Conservation (phyloP, 2,329 filamentous ascomycete species). For the Bipolaris zeicola region DNA sequence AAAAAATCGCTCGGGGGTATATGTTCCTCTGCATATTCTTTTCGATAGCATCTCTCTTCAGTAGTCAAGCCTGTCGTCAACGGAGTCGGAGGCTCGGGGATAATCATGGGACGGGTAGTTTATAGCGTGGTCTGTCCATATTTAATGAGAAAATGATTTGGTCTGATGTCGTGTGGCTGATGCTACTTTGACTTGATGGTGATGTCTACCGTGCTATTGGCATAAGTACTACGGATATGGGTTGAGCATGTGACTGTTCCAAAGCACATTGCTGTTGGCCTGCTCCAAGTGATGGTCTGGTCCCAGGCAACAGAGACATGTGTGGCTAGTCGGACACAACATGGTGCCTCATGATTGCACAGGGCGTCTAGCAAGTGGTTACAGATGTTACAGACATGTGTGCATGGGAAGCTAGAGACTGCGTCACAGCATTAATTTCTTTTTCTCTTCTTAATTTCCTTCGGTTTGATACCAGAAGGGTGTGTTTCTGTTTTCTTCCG, state of each 20-base stretch:
- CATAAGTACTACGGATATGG: background rate
- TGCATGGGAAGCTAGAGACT: too few relatives aligned
- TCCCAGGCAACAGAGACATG: too few relatives aligned
- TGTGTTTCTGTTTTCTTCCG: background rate
- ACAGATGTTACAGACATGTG: too few relatives aligned
- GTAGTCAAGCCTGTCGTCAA: constrained; percentile 12
- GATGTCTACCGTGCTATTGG: background rate
- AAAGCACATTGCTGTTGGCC: too few relatives aligned
- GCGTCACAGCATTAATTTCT: background rate
- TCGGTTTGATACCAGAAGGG: too few relatives aligned
- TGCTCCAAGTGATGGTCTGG: too few relatives aligned
- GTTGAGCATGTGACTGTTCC: too few relatives aligned
- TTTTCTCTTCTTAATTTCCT: background rate
- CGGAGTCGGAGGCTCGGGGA: constrained; percentile 20
- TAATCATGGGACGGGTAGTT: constrained; percentile 8
- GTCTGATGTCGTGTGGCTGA: background rate
- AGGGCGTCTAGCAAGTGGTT: too few relatives aligned
- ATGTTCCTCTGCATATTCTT: constrained; percentile 10
- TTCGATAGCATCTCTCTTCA: constrained; percentile 6
- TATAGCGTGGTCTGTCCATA: constrained; percentile 9
- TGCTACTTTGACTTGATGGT: constrained; percentile 4
- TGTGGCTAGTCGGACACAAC: too few relatives aligned
- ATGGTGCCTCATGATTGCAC: too few relatives aligned
- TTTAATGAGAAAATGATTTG: constrained; percentile 19
- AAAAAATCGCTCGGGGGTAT: constrained; percentile 11